Evolutionary conservation across 352 stramenopile genomes (phyloP).

Genomic region (Phytophthora parvispora): DNA sequence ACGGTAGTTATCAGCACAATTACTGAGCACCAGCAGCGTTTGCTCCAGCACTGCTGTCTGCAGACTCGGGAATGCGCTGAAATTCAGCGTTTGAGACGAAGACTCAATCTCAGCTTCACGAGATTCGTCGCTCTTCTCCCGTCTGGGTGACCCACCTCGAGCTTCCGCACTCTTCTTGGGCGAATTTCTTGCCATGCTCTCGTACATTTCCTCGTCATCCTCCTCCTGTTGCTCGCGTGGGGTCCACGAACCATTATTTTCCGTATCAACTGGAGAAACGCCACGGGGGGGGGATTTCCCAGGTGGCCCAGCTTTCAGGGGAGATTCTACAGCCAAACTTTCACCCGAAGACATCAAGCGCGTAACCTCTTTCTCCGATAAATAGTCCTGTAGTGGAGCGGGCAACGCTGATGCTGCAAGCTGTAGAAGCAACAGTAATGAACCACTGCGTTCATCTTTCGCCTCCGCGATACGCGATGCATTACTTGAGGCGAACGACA

Average conservation of each 20-base stretch:
- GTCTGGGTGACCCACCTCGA: conserved; percentile 2
- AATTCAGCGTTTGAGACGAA: conserved; percentile 47
- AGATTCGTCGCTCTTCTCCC: conserved; percentile 31
- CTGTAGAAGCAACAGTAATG: conserved; percentile 57
- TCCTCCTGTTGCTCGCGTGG: conserved; percentile 6
- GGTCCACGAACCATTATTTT: conserved; percentile 4
- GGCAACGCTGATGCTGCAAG: conserved; percentile 52
- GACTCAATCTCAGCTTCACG: conserved; percentile 12
- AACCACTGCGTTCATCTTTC: conserved; percentile 25
- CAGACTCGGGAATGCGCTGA: conserved; percentile 64
- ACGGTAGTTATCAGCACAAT: conserved; percentile 69
- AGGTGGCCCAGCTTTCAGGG: neutral
- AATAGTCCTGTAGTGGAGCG: conserved; percentile 52
- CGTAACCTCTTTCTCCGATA: conserved; percentile 45
- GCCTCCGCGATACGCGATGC: conserved; percentile 51
- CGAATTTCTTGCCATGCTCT: conserved; percentile 20
- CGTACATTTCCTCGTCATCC: conserved; percentile 35
- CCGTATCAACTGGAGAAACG: neutral
- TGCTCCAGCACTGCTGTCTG: conserved; percentile 77
- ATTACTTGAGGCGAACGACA: conserved; percentile 68
- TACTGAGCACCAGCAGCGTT: conserved; percentile 71
- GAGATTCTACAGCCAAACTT: neutral
- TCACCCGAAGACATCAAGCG: conserved; percentile 14
- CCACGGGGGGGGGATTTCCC: neutral
- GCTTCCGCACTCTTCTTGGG: conserved; percentile 20